Percentiles rank a stretch among this genome's conserved stretches.
Conservation (phyloP, 2,329 filamentous ascomycete genomes). For the Fusarium vanettenii region DNA sequence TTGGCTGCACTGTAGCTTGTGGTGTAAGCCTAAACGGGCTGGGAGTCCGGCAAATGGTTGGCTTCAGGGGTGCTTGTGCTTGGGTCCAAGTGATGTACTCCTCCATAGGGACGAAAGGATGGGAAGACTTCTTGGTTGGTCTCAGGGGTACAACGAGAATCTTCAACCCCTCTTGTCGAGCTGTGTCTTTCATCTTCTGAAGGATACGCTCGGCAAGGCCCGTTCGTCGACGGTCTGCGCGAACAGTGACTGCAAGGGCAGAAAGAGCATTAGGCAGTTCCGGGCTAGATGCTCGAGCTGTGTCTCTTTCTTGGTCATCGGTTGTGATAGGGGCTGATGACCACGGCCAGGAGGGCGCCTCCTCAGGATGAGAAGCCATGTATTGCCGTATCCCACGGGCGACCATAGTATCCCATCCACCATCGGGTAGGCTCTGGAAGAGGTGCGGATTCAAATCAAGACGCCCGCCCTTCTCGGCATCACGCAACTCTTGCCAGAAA, state of each 20-base stretch:
- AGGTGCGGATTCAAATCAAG: not conserved
- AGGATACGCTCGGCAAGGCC: not conserved
- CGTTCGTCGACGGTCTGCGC: not conserved
- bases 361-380: not conserved
- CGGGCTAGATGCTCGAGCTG: not conserved
- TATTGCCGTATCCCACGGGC: not conserved
- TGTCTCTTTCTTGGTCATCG: not conserved
- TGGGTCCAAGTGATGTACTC: not conserved
- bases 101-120: not conserved
- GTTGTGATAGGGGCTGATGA: not conserved
- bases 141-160: not conserved
- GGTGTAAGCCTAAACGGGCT: not conserved
- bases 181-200: not conserved
- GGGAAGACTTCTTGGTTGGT: not conserved
- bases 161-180: not conserved
- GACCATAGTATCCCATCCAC: not conserved
- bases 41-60: not conserved
- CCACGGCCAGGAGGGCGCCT: not conserved
- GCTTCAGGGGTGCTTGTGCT: not conserved
- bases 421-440: not conserved
- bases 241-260: not conserved
- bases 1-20: not conserved
- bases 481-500: not conserved
- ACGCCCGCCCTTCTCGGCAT: not conserved
- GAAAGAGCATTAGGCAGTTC: not conserved